These are phyloP conservation scores for Boletus rex-veris DNA, from an alignment of 768 basidiomycete species.

Conservation along the genomic window DNA sequence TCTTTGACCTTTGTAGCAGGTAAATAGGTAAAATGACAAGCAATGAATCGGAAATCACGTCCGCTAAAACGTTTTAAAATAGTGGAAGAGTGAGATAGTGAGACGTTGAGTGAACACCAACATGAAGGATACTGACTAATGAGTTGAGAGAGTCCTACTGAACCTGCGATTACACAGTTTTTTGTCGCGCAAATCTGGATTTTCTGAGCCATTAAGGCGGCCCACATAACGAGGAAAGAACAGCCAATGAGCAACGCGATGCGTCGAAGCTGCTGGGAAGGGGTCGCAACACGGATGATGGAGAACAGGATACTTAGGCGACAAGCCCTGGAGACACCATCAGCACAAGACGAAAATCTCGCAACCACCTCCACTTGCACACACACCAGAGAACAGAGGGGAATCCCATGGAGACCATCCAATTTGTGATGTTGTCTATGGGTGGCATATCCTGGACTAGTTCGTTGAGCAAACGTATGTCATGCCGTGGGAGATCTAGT, in stretches of 20 bases:
- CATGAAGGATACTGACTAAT: conserved; percentile 15
- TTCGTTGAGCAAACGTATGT: neutral
- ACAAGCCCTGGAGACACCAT: conserved; percentile 16
- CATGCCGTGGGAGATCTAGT: too few species aligned
- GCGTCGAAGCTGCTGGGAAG: conserved; percentile 4
- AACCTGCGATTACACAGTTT: neutral
- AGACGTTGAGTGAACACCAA: too few species aligned
- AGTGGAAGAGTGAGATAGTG: too few species aligned
- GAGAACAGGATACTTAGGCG: conserved; percentile 26
- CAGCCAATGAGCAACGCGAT: conserved; percentile 6
- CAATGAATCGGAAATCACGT: conserved; percentile 16
- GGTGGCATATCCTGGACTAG: neutral
- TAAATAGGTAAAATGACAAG: conserved; percentile 21
- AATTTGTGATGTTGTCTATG: conserved; percentile 1
- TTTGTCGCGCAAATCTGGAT: conserved; percentile 1
- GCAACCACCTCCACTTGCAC: too few species aligned
- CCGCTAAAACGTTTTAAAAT: conserved; percentile 7
- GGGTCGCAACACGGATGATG: conserved; percentile 18
- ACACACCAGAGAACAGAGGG: conserved; percentile 22
- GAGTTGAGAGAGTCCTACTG: conserved; percentile 17
- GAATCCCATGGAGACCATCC: conserved; percentile 14
- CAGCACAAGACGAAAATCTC: neutral
- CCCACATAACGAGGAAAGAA: conserved; percentile 26
- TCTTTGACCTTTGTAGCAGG: conserved; percentile 2
- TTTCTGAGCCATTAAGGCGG: conserved; percentile 15